phyloP scores from a whole-genome alignment of 2,329 filamentous ascomycete species.

The Dactylellina cionopaga region DNA sequence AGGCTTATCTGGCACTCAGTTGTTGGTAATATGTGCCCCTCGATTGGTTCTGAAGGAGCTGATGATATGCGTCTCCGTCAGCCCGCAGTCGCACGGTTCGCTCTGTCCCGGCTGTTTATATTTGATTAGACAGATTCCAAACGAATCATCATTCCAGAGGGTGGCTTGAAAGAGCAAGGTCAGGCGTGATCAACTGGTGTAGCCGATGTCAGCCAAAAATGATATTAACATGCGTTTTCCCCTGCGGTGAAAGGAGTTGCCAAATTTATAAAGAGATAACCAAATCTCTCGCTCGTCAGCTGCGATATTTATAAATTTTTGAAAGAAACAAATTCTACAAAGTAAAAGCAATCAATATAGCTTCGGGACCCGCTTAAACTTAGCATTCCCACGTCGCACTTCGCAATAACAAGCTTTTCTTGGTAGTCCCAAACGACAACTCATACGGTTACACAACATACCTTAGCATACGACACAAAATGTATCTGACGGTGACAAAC shows the following conservation, averaged over 20 bases:
- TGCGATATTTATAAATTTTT: too few relatives aligned
- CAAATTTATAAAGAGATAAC: too few relatives aligned
- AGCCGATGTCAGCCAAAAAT: too few relatives aligned
- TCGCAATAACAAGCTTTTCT: not conserved
- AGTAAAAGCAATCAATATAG: too few relatives aligned
- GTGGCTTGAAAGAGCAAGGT: too few relatives aligned
- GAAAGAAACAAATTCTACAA: too few relatives aligned
- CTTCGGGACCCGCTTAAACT: too few relatives aligned
- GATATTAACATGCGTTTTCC: too few relatives aligned
- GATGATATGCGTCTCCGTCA: constrained; percentile 1
- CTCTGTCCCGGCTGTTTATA: not conserved
- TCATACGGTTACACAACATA: not conserved
- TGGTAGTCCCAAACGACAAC: not conserved
- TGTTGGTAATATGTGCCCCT: not conserved
- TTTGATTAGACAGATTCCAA: not conserved
- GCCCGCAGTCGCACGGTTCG: constrained; percentile 24
- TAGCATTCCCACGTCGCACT: not conserved
- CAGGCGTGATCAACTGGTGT: too few relatives aligned
- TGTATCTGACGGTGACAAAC: constrained; percentile 52
- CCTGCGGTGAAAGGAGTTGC: too few relatives aligned
- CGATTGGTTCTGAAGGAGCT: not conserved
- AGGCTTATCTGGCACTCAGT: not conserved
- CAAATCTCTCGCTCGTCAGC: too few relatives aligned
- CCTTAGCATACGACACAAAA: constrained; percentile 4
- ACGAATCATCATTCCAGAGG: too few relatives aligned